phyloP scores from a whole-genome alignment of 1,284 basidiomycete genomes.

The Paramarasmius palmivorus region DNA sequence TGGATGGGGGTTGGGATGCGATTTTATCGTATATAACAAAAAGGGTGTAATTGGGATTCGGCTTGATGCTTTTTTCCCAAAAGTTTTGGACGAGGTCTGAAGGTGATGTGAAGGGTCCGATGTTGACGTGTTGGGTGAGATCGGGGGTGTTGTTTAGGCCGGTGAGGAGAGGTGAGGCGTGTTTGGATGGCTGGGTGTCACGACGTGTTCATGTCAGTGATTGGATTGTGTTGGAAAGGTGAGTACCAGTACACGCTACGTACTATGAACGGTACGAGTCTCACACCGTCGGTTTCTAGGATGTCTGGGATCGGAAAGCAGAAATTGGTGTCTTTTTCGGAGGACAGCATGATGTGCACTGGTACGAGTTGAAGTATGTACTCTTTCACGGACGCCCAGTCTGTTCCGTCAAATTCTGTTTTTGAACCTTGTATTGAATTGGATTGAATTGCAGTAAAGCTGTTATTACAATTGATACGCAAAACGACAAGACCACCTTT shows the following conservation, averaged over 20 bases:
- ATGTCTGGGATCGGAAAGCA: conserved; percentile 15
- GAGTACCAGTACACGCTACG: no score
- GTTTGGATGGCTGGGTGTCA: conserved; percentile 16
- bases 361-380: no score
- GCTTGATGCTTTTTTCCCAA: conserved; percentile 11
- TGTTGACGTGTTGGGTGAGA: conserved; percentile 6
- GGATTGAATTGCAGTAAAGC: no score
- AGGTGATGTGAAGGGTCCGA: conserved; percentile 9
- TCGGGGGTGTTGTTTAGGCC: conserved; percentile 3
- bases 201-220: no score
- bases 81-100: conserved; percentile 9
- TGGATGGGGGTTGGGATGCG: no score
- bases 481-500: no score
- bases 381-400: no score
- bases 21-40: conserved; percentile 16
- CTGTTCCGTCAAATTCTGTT: no score
- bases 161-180: conserved; percentile 6
- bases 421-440: no score
- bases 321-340: conserved; percentile 11
- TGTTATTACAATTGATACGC: no score
- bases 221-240: no score
- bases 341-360: no score
- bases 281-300: conserved; percentile 13
- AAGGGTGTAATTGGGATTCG: neutral
- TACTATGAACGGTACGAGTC: conserved; percentile 17